These are phyloP conservation scores for Xylariaceae sp. DNA, from an alignment of 2,329 filamentous ascomycete species.

Conservation along the genomic window DNA sequence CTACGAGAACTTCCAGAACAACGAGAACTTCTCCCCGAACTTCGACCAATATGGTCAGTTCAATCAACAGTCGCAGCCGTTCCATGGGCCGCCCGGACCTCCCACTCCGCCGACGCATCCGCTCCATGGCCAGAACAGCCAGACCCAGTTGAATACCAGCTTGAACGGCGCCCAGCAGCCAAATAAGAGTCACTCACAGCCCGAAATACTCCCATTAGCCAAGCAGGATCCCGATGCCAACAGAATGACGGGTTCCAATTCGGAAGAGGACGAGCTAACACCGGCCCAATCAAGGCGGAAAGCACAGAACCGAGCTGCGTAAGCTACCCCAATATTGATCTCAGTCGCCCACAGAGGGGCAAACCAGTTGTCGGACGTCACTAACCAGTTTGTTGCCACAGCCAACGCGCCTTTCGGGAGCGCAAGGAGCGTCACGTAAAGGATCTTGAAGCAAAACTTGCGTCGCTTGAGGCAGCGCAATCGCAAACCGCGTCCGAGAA, in stretches of 20 bases:
- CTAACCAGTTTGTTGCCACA: conserved; percentile 32
- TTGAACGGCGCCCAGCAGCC: conserved; percentile 12
- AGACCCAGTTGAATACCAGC: conserved; percentile 18
- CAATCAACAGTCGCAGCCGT: conserved; percentile 31
- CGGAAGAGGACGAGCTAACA: conserved; percentile 52
- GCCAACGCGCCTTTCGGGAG: conserved; percentile 93
- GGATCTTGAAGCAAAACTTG: conserved; percentile 84
- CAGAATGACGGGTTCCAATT: conserved; percentile 43
- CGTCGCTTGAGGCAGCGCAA: conserved; percentile 68
- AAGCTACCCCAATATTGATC: conserved; percentile 28
- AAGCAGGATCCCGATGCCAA: conserved; percentile 37
- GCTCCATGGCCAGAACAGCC: conserved; percentile 19
- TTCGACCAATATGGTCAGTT: conserved; percentile 45
- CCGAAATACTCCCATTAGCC: conserved; percentile 30
- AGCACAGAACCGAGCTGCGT: conserved; percentile 60
- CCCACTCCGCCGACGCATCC: conserved; percentile 48
- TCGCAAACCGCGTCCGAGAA: conserved; percentile 75
- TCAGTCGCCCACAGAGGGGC: too few species aligned
- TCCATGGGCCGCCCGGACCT: conserved; percentile 47
- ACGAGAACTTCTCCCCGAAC: conserved; percentile 40
- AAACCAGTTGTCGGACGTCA: neutral
- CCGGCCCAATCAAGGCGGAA: conserved; percentile 56
- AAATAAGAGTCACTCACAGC: conserved; percentile 15
- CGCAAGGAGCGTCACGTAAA: conserved; percentile 93
- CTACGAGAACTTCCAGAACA: conserved; percentile 42